Conservation (phyloP, 306 rosid species). For the Pterocarpus santalinus region DNA sequence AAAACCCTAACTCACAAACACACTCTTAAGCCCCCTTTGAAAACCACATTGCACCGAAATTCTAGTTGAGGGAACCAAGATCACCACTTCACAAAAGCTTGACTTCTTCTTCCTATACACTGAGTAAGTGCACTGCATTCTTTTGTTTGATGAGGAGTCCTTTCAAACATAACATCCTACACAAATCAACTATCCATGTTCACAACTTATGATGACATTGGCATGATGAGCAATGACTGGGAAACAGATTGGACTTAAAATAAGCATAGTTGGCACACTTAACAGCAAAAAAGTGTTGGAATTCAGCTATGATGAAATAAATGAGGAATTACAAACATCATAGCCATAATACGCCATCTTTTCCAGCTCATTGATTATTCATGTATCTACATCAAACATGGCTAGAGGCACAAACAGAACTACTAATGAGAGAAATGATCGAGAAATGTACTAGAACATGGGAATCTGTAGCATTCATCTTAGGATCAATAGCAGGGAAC, state of each 20-base stretch:
- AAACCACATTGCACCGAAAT: conserved; percentile 82
- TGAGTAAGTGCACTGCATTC: conserved; percentile 86
- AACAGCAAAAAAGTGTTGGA: conserved; percentile 28
- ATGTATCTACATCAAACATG: no score
- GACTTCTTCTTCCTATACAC: conserved; percentile 70
- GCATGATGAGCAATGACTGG: conserved; percentile 38
- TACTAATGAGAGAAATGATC: no score
- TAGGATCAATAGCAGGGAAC: no score
- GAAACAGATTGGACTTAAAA: background rate
- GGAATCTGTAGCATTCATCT: no score
- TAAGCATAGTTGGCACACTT: conserved; percentile 32
- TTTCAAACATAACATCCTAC: conserved; percentile 65
- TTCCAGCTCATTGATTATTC: no score
- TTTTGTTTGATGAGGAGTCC: conserved; percentile 37
- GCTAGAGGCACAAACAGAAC: no score
- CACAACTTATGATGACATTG: conserved; percentile 26
- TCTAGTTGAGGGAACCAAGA: conserved; percentile 71
- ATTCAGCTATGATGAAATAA: conserved; percentile 27
- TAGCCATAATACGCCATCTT: background rate
- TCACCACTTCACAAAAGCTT: conserved; percentile 69
- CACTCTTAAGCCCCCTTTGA: conserved; percentile 7
- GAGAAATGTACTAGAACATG: no score
- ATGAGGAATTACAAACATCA: conserved; percentile 35
- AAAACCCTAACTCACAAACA: no score
- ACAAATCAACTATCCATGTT: conserved; percentile 51